Base-by-base conservation (phyloP, 2,329 filamentous ascomycete genomes). In the Aspergillus ruber region DNA sequence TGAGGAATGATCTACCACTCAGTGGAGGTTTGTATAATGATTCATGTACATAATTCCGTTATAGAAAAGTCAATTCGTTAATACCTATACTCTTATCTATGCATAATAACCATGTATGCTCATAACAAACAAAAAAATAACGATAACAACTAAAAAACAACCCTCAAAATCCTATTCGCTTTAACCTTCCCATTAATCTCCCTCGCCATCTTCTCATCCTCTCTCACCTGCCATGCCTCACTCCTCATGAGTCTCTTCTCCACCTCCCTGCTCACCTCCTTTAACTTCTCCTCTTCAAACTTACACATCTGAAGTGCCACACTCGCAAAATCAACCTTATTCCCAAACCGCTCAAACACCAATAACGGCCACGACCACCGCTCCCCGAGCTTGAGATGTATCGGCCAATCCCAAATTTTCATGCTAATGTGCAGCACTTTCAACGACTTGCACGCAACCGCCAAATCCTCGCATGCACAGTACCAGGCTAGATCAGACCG, bases 291-390 rank as follows among this genome's bases (percentile, higher is more conserved):
- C 3, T 45, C 17, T 8, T 42, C 40, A 32, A 55, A 56, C 12
- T 45, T 52, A 3, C 7, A 39, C 53, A 55, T 55, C 4, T 32
- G 29, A 10, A 60, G 49, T 13, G 44, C 44, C 10, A 60, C 43
- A 4, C 42, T 41, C 1, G 47, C 57, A 43, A 49, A 54, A 13
- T 54, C 53, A 33, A 60, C 29, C 6, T 32, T 36, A 6, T 32
- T 43, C 15, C 45, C 41, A 18, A 18, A 39, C 17, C 42, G 36
- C 6, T 33, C 48, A 40, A 60, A 56, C 9, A 29, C 17, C 21
- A 59, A 43, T 18, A 57, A 41, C 3, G 57, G 57, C 43, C 53
- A 45, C 12, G 57, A 56, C 57, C 58, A 60, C 15, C 41, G 27
- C 27, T 61, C 57, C 1, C 54, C 55, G 6, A 59, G 32, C 21